These are phyloP conservation scores for Toxoplasma gondii DNA, from an alignment of 169 alveolate genomes.

Conservation along the genomic window DNA sequence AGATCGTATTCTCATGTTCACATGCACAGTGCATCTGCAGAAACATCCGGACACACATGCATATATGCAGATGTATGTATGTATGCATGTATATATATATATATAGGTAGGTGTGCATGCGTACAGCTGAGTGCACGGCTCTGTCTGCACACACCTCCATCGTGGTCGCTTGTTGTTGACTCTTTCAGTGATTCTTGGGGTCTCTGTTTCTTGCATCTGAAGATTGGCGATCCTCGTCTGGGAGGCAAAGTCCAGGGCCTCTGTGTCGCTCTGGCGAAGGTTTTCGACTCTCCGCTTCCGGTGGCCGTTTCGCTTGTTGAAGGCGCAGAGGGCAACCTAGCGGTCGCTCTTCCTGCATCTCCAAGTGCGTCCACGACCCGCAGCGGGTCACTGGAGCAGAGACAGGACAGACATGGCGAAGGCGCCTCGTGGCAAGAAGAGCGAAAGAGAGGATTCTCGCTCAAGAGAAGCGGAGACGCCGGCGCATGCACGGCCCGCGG, in stretches of 20 bases:
- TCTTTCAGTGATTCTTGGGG: neutral
- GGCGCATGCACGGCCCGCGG: conserved; percentile 22
- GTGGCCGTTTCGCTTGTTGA: neutral
- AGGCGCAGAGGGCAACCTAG: neutral
- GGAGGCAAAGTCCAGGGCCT: neutral
- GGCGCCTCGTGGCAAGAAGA: no score
- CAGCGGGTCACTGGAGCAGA: neutral
- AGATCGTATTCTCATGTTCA: no score
- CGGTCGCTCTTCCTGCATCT: neutral
- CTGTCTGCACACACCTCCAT: no score
- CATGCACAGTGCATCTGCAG: no score
- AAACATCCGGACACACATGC: neutral
- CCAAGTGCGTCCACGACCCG: neutral
- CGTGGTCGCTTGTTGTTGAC: neutral
- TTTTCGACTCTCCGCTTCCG: conserved; percentile 16
- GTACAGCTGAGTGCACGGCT: no score
- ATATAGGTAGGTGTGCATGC: neutral
- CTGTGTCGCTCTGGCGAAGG: neutral
- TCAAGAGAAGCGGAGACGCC: conserved; percentile 20
- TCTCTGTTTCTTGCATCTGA: neutral
- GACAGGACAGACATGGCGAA: neutral
- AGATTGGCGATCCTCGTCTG: neutral
- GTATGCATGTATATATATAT: neutral
- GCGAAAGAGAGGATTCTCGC: neutral
- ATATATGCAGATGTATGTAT: neutral